Evolutionary conservation across 2,329 filamentous ascomycete species (phyloP), one percentile per base, ranked within the genome.

Genomic region (Diplodia scrobiculata): DNA sequence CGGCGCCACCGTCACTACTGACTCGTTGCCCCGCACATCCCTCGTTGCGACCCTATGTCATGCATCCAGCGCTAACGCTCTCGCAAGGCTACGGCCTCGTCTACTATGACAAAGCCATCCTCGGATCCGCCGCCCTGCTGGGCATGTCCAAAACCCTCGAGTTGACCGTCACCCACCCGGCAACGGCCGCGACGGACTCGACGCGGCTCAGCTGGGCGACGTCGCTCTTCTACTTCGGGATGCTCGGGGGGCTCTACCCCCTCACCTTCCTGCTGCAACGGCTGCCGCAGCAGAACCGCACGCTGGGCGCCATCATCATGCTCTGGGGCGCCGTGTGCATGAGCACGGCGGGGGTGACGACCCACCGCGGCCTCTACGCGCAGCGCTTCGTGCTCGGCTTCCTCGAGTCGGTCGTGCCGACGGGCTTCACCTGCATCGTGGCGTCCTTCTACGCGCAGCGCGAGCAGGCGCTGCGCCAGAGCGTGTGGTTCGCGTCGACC

Each of bases 201-300:
- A 83, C 84, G 0, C 84, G 90, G 11, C 83, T 92, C 32, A 88
- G 84, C 70, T 92, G 89, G 90, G 90, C 90, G 2, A 92, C 89
- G 0, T 91, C 88, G 0, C 81, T 91, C 71, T 92, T 92, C 79
- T 92, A 92, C 79, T 91, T 92, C 70, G 90, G 90, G 45, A 90
- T 91, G 88, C 82, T 93, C 1, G 86, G 84, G 0, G 90, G 90
- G 0, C 79, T 90, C 2, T 92, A 91, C 68, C 90, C 89, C 1
- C 87, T 91, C 84, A 88, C 88, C 0, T 91, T 89, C 67, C 80
- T 85, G 0, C 80, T 91, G 1, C 90, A 92, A 75, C 84, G 85
- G 21, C 90, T 91, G 78, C 81, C 86, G 67, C 81, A 19, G 41
- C 41, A 86, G 1, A 84, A 87, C n/a, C 82, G 83, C 54, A 84